Evolutionary conservation across 2,329 filamentous ascomycete genomes (phyloP).

Genomic region (Ophioceras dolichostomum): DNA sequence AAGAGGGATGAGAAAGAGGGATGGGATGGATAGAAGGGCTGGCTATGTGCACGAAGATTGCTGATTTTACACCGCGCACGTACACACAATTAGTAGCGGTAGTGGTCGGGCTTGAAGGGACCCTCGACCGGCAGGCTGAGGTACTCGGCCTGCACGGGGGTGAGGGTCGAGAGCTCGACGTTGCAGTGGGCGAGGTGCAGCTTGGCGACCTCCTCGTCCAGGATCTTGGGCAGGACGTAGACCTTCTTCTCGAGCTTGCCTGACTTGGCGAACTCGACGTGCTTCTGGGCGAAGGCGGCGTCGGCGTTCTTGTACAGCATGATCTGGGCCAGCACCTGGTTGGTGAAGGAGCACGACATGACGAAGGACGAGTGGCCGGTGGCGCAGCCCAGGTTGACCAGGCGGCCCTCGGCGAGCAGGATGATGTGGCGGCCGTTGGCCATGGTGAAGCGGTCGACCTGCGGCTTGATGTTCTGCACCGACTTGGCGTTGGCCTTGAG

Average conservation of each 20-base stretch:
- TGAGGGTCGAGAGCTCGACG: conserved; percentile 83
- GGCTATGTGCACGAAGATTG: too few relatives aligned
- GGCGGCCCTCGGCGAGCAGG: conserved; percentile 93
- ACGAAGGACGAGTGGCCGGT: conserved; percentile 99
- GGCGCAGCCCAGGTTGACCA: conserved; percentile 98
- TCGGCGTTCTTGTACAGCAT: conserved; percentile 92
- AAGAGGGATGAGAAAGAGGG: too few relatives aligned
- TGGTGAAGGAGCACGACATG: conserved; percentile 99
- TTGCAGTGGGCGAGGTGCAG: conserved; percentile 91
- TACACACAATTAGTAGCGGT: conserved; percentile 61
- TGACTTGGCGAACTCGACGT: conserved; percentile 87
- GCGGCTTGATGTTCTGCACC: conserved; percentile 98
- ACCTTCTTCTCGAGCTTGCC: conserved; percentile 86
- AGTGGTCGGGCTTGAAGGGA: conserved; percentile 94
- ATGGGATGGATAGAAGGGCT: too few relatives aligned
- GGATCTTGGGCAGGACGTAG: conserved; percentile 96
- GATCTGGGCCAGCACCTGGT: conserved; percentile 99
- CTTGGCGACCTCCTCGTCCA: conserved; percentile 95
- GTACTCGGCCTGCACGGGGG: conserved; percentile 83
- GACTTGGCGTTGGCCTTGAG: conserved; percentile 92
- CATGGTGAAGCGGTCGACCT: conserved; percentile 97
- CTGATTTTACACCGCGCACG: not conserved
- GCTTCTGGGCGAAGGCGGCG: conserved; percentile 79
- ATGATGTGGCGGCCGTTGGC: conserved; percentile 92
- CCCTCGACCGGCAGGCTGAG: conserved; percentile 75